Base-by-base conservation (phyloP, 495 filamentous ascomycete species). In the Xylaria acuta region DNA sequence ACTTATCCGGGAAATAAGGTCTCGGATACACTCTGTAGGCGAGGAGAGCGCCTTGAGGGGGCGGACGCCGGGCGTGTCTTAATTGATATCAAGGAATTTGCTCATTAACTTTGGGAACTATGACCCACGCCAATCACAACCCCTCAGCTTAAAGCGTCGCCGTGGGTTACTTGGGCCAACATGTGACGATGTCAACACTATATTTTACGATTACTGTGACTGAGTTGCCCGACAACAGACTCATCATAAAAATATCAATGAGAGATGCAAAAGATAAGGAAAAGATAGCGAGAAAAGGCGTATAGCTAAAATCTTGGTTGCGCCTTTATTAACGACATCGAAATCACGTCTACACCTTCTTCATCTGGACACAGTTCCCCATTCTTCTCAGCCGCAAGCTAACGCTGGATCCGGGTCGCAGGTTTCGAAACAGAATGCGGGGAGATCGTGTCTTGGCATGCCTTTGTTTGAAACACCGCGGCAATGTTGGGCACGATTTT, bases 1-100 rank as follows among this genome's bases (percentile, higher is more conserved):
- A 3, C 84, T 99, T 72, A 93, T 98, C 73, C 87, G 94, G 71
- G 96, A 98, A 84, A 87, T 97, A 27, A 86, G 95, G 73, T 92
- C 93, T 5, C 88, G 94, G 79, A 88, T 94, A 80, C 93, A 96
- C 75, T 79, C 77, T 54, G 78, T 81, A 79, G 77, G 36, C 53
- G 74, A 71, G 32, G 68, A 67, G 64, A 64, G 27, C 66, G 56
- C 32, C 45, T 51, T 12, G 12, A 66, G 59, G 65, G 73, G 70
- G 18, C 58, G 68, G 34, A 40, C 11, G 16, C 27, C 18, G 56
- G 54, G 54, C 9, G 43, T 40, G 0, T 53, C 68, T 70, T 70
- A 56, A 22, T 32, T 38, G 32, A 41, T 47, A 36, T 20, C 22
- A 47, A 27, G 41, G 27, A 47, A 27, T 25, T 51, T 22, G 25